Evolutionary conservation across 768 basidiomycete genomes (phyloP).

Genomic region (Chalciporus chontae): DNA sequence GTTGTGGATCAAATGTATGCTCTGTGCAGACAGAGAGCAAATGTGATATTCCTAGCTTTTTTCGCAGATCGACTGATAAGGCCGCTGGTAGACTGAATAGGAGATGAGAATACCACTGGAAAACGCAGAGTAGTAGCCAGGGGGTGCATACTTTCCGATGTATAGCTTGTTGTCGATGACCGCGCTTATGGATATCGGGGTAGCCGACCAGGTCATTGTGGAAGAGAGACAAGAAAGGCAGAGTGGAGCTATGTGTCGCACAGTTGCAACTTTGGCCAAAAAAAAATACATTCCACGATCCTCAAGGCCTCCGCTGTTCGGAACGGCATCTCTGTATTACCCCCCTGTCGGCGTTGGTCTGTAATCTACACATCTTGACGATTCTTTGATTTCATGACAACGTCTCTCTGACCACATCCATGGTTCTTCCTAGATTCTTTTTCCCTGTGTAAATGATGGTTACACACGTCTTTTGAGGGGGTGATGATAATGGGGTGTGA

Average conservation of each 20-base stretch:
- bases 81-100: conserved; percentile 30
- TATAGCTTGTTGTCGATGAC: conserved; percentile 32
- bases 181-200: conserved; percentile 24
- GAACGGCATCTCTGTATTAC: conserved; percentile 17
- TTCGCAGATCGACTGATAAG: conserved; percentile 28
- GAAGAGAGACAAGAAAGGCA: conserved; percentile 1
- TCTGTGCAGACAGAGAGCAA: conserved; percentile 56
- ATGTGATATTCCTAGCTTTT: conserved; percentile 48
- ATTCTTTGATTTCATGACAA: no score
- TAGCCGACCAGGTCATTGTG: conserved; percentile 28
- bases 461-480: no score
- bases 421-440: no score
- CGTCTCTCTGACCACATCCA: no score
- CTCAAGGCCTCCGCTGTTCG: background rate
- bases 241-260: conserved; percentile 10
- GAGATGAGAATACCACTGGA: background rate
- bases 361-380: no score
- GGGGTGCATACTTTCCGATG: conserved; percentile 34
- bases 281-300: background rate
- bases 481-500: no score
- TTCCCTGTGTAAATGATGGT: no score
- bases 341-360: background rate
- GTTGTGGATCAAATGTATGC: conserved; percentile 39
- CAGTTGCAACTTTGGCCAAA: conserved; percentile 3
- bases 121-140: background rate